These are phyloP conservation scores for Sclerotinia borealis DNA, from an alignment of 2,329 filamentous ascomycete genomes.

Conservation along the genomic window DNA sequence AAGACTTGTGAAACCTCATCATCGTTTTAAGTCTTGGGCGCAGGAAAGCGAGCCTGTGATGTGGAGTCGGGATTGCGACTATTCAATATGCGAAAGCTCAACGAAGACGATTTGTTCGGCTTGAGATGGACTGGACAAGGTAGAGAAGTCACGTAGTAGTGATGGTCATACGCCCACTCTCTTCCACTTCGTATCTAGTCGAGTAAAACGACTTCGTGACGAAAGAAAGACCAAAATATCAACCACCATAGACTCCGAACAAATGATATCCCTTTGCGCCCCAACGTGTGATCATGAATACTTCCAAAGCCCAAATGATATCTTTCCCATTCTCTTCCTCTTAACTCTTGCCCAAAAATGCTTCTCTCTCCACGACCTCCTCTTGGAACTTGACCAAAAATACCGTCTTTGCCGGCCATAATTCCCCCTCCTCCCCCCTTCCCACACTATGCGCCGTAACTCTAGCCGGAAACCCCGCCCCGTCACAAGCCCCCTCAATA, in stretches of 20 bases:
- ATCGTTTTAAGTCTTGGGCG: neutral
- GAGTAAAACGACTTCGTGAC: neutral
- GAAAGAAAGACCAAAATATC: neutral
- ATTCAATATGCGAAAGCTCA: neutral
- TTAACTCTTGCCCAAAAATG: slow-evolving; percentile 59
- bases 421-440: slow-evolving; percentile 55
- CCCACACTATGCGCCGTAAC: slow-evolving; percentile 83
- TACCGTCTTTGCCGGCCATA: slow-evolving; percentile 96
- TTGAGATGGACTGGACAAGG: neutral
- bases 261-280: neutral
- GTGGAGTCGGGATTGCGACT: neutral
- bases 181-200: neutral
- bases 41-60: neutral
- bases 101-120: neutral
- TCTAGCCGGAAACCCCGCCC: slow-evolving; percentile 78
- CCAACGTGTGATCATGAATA: neutral
- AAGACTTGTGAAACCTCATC: neutral
- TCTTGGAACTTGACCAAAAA: slow-evolving; percentile 89
- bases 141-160: neutral
- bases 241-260: neutral
- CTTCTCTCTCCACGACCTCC: slow-evolving; percentile 89
- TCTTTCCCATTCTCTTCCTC: neutral
- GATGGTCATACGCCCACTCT: neutral
- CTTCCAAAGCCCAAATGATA: neutral
- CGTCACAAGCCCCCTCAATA: slow-evolving; percentile 92